Evolutionary conservation across 257 asterid species (phyloP), one percentile per base, ranked within the genome.

Genomic region (Nicotiana otophora): DNA sequence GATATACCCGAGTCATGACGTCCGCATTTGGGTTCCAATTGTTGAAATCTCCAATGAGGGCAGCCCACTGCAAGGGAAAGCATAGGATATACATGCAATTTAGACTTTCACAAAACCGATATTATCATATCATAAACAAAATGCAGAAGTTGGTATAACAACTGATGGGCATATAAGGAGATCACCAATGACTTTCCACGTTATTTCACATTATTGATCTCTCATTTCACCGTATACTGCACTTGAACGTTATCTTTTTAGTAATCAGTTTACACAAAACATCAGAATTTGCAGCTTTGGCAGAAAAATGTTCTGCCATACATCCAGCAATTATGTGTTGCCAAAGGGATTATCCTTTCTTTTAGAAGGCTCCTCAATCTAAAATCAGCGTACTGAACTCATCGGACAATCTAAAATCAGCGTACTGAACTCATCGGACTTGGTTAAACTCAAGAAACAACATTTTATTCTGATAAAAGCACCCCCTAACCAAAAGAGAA

Each of bases 21-120:
- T 93, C 97, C 75, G 98, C 98, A 68, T 91, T 93, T 85, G 98
- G 92, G 87, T 93, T 87, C 99, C 99, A 96, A 83, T 90, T 94
- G 92, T 96, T 96, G 92, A 96, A 96, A 87, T 96, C 99, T 89
- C 99, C 98, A 86, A 96, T 94, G 81, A 96, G 94, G 60, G 97
- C 39, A 9, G 99, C 98, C 65, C 82, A 84, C 99, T 96, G 93
- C 92, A 85, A 86, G 39, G 23, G 80, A 67, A 58, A 72, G 31
- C 58, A 60, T 48, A 81, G 62, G 54, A 23, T 74, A 48, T 74
- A 46, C 62, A 80, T 72, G 70, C 77, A 82, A n/a, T 81, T 42
- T 77, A 86, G 80, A 84, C 68, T 39, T 53, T 77, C 26, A 48
- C 69, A 80, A 81, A 81, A 81, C 64, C 64, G 48, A 64, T 67